Base-by-base conservation (phyloP, 768 basidiomycete species). In the Boletus subcaerulescens region DNA sequence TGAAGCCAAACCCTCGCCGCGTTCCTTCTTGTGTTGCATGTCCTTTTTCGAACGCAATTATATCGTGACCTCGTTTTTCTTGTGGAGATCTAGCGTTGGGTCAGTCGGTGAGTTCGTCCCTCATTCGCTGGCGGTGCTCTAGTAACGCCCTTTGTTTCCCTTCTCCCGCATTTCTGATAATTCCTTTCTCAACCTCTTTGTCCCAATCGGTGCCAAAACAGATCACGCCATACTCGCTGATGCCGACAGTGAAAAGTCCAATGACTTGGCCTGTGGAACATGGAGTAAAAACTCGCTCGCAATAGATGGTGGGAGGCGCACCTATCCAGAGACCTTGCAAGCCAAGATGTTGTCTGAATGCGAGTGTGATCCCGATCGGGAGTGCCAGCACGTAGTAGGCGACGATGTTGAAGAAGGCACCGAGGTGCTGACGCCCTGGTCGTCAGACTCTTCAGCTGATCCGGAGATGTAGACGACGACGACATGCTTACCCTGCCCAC, bases 381-480 rank as follows among this genome's bases (percentile, higher is more conserved):
- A 82, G 65, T 5, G 80, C 82, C 36, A 83, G 63, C 2, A 80
- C 71, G 53, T 82, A 83, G 65, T 83, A 83, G 36, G 87, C 87
- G 15, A 87, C 70, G 24, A 87, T 65, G 64, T 91, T 89, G 73
- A 90, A 89, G 8, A 83, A 60, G 9, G 89, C 88, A 8, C 88
- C 89, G 17, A 90, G 77, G 56, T 86, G 83, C 65, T 91, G 89
- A 18, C 85, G 68, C 8, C 75, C 76, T 73, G 59, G 50, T 44
- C 20, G 18, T 35, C 20, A 36, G 20, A 15, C 55, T 26, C 35
- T 15, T 68, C 38, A 59, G 60, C 20, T 8, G 10, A 12, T 13
- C 6, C 11, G 31, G 29, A 15, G n/a, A 17, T 17, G 32, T 13
- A 12, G 15, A 33, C 5, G 0, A 14, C 13, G 24, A 3, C 35